Base-by-base conservation (phyloP, 768 basidiomycete genomes). In the Lanmaoa rubissima region DNA sequence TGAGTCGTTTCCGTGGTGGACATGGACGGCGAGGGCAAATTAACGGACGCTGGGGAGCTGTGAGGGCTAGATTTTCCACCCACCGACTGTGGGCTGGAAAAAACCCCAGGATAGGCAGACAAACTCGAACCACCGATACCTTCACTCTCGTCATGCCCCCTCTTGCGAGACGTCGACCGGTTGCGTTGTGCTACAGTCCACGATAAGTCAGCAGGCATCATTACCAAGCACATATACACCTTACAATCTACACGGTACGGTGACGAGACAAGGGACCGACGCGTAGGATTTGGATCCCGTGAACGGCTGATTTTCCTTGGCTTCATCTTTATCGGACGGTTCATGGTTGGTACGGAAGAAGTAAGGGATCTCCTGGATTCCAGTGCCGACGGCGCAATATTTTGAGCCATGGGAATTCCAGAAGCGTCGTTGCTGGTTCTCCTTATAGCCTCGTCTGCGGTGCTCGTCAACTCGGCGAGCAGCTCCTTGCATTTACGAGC, bases 401-500 rank as follows among this genome's bases (percentile, higher is more conserved):
- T 61, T 28, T 63, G 71, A 36, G 63, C 13, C 50, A 72, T 58
- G 1, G 75, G 59, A 46, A 68, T 59, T 48, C 59, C 59, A 26
- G 62, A 56, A 47, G 57, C 46, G 9, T 66, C 66, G 35, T 50
- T 57, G 35, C 50, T 57, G 6, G 62, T 62, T 54, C 64, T 74
- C 31, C 71, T 73, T 46, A 90, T 84, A 32, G 88, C 88, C 54
- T 87, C 87, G 43, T 75, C 82, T 5, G 88, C 86, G 10, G 86
- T 91, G 42, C 74, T 84, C 34, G 83, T 80, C 49, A 91, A 76
- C 61, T 90, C 89, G 44, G 79, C 73, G 39, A 92, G 81, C 40
- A 92, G 73, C 65, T 92, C 90, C 71, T 86, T 92, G 78, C 92
- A 92, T 71, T 93, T 93, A 41, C 84, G 81, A 59, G 90, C 91